Base-by-base conservation (phyloP, 306 rosid genomes). In the Phaseolus lunatus region DNA sequence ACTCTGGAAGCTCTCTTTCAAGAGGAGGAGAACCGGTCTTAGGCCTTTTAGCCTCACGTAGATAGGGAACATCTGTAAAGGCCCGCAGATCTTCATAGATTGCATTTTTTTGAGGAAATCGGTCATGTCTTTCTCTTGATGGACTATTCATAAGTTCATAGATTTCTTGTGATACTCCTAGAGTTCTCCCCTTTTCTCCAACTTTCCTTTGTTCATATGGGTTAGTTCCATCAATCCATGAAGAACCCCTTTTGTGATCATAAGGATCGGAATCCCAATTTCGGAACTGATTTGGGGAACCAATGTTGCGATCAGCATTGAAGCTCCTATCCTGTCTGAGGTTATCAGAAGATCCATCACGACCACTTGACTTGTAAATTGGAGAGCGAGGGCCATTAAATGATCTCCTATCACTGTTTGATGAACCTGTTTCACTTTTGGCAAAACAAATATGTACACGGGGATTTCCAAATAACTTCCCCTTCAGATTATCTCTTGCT, bases 361-460 rank as follows among this genome's bases (percentile, higher is more conserved):
- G 92, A 41, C 81, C 88, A 76, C 84, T 78, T 50, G 86, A 67
- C 77, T 41, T 81, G 52, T 84, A 85, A 65, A 68, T 73, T 70
- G 92, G 93, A 35, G 98, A 88, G 23, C 82, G 85, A 12, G 96
- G 85, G 35, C 56, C 85, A 85, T 86, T 87, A 20, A 63, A 54
- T 45, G 90, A 87, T 87, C 80, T 87, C 87, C 87, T 95, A 73
- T 91, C 98, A 41, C 86, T 78, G 77, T 82, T 74, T 47, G 95
- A 85, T 76, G 97, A 86, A 65, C 97, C 91, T 76, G 88, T 49
- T 57, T 95, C 98, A 82, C 85, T 92, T 90, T 88, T 95, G 2
- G 99, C 99, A 87, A 92, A 95, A 81, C 97, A 89, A 78, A 95
- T 95, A 87, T 91, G 96, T 29, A 95, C 93, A 54, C 94, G 96